phyloP scores from a whole-genome alignment of 345 rosid species.

The Boechera retrofracta region DNA sequence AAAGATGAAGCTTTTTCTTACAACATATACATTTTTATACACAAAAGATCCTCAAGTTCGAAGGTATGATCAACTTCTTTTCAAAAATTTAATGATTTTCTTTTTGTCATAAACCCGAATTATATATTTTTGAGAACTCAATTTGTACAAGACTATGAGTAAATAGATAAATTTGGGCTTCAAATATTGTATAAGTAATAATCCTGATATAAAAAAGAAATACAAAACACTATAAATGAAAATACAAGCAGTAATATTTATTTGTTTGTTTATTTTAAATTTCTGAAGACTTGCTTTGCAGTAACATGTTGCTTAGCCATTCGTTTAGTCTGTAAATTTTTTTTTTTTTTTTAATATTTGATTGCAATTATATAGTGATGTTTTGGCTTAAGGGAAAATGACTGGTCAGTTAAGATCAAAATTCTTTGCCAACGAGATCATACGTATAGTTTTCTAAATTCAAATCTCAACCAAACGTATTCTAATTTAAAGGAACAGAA shows the following conservation, averaged over 20 bases:
- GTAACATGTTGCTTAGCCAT: slow-evolving; percentile 42
- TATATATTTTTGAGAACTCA: slow-evolving; percentile 2
- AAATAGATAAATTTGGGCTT: background rate
- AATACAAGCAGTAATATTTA: background rate
- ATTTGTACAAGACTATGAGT: background rate
- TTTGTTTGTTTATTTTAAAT: background rate
- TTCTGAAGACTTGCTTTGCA: slow-evolving; percentile 29
- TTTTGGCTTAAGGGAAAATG: slow-evolving; percentile 39
- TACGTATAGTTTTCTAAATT: slow-evolving; percentile 1
- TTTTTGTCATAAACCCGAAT: too few relatives aligned
- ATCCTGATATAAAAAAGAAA: background rate
- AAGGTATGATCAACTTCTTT: background rate
- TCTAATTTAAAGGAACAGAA: slow-evolving; percentile 6
- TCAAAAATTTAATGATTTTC: background rate
- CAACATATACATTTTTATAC: too few relatives aligned
- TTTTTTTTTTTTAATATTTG: background rate
- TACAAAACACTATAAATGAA: too few relatives aligned
- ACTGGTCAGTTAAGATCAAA: slow-evolving; percentile 15
- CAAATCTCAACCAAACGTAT: slow-evolving; percentile 32
- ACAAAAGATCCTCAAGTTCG: background rate
- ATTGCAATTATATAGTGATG: slow-evolving; percentile 13
- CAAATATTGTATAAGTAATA: background rate
- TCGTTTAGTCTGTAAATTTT: slow-evolving; percentile 9
- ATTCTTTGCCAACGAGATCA: slow-evolving; percentile 12
- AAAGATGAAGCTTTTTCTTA: too few relatives aligned